phyloP scores from a whole-genome alignment of 179 eudicot genomes.

The Nepenthes alata region DNA sequence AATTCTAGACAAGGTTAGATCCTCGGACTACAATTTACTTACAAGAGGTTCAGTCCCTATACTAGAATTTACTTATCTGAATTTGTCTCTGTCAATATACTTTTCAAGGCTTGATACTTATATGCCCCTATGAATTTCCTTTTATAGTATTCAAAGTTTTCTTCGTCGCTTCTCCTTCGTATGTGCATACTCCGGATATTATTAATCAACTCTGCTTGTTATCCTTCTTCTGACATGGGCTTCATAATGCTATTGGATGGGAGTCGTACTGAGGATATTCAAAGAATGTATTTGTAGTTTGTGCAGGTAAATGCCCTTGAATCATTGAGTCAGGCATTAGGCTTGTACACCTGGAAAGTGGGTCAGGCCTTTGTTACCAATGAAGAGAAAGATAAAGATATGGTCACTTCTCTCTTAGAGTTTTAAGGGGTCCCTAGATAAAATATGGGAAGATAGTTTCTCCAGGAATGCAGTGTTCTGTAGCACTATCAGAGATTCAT shows the following conservation, averaged over 20 bases:
- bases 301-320: conserved; percentile 71
- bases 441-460: conserved; percentile 90
- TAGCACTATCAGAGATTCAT: conserved; percentile 85
- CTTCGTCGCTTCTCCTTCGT: background rate
- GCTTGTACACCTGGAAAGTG: conserved; percentile 58
- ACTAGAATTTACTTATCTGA: too few species aligned
- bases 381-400: conserved; percentile 93
- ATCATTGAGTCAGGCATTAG: conserved; percentile 62
- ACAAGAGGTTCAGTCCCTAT: too few species aligned
- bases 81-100: too few species aligned
- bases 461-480: conserved; percentile 68
- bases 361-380: conserved; percentile 78
- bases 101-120: conserved; percentile 29
- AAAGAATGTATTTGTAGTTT: conserved; percentile 63
- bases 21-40: background rate
- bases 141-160: too few species aligned
- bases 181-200: background rate
- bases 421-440: conserved; percentile 72
- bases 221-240: conserved; percentile 33
- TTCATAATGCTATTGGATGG: conserved; percentile 80
- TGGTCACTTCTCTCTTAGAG: conserved; percentile 80
- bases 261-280: conserved; percentile 73
- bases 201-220: background rate
- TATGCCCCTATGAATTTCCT: too few species aligned
- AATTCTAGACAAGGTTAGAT: conserved; percentile 64